phyloP scores from a whole-genome alignment of 1,284 basidiomycete species.

The Exobasidium rhododendri region DNA sequence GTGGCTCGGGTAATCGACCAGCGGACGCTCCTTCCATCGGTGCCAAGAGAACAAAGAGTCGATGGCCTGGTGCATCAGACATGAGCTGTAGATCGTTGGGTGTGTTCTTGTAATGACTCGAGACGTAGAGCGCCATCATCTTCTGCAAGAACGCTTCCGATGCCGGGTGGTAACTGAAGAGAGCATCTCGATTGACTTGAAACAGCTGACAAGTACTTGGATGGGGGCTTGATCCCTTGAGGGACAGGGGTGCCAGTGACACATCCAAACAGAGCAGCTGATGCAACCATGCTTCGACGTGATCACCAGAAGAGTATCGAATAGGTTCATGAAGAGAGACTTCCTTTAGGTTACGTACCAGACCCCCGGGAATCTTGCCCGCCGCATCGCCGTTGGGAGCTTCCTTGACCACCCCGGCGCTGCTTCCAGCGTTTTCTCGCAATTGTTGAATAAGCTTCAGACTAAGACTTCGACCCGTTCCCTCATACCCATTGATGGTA shows the following conservation, averaged over 20 bases:
- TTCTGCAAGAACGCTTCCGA: conserved; percentile 94
- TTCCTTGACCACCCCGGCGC: background rate
- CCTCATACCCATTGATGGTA: conserved; percentile 99
- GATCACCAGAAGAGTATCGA: conserved; percentile 81
- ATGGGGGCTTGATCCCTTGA: conserved; percentile 72
- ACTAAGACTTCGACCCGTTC: conserved; percentile 92
- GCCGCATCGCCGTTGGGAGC: background rate
- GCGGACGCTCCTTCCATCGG: conserved; percentile 54
- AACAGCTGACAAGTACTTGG: conserved; percentile 90
- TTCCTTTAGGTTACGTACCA: conserved; percentile 73
- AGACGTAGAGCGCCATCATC: conserved; percentile 97
- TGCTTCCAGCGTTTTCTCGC: conserved; percentile 63
- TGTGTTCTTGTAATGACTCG: conserved; percentile 98
- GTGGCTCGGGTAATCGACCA: conserved; percentile 60
- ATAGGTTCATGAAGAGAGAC: conserved; percentile 94
- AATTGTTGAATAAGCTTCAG: conserved; percentile 97
- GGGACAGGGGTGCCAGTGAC: conserved; percentile 66
- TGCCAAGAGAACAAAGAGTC: conserved; percentile 90
- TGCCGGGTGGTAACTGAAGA: conserved; percentile 96
- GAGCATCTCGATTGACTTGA: conserved; percentile 90
- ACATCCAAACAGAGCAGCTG: conserved; percentile 87
- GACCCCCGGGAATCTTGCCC: background rate
- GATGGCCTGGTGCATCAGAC: conserved; percentile 93
- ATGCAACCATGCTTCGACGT: conserved; percentile 93
- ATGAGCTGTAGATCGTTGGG: conserved; percentile 97